These are phyloP conservation scores for Physcomitrellopsis africana DNA, from an alignment of 225 moss, liverwort and hornwort genomes.

Conservation along the genomic window DNA sequence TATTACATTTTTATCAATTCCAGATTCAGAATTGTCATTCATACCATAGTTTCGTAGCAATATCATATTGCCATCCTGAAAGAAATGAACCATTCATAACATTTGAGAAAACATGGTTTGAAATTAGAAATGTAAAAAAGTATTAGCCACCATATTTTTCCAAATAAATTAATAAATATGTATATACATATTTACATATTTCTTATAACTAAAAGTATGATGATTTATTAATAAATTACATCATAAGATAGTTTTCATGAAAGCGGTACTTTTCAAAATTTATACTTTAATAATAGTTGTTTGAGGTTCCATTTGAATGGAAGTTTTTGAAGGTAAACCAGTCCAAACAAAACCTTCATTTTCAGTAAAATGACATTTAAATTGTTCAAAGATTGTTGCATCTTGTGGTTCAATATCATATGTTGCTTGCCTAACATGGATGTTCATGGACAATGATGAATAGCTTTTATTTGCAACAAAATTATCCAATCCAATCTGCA, in stretches of 20 bases:
- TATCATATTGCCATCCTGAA: constrained; percentile 75
- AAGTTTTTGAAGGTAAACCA: constrained; percentile 57
- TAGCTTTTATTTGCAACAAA: constrained; percentile 48
- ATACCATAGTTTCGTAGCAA: constrained; percentile 51
- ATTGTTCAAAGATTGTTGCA: constrained; percentile 52
- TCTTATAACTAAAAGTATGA: too few species aligned
- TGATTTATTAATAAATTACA: too few species aligned
- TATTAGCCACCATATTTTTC: accelerated
- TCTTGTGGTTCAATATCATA: constrained; percentile 57
- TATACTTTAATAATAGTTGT: constrained; percentile 66
- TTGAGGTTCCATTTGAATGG: constrained; percentile 71
- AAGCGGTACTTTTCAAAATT: neutral
- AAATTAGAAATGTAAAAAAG: neutral
- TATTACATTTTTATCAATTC: constrained; percentile 33
- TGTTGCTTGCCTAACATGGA: constrained; percentile 43
- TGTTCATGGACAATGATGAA: constrained; percentile 26
- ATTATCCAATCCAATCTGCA: constrained; percentile 69
- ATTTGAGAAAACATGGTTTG: neutral
- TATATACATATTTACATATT: too few species aligned
- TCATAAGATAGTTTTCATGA: too few species aligned
- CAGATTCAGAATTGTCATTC: constrained; percentile 18
- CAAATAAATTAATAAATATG: neutral
- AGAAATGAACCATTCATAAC: neutral
- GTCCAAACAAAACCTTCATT: constrained; percentile 61
- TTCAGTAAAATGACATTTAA: constrained; percentile 65